Base-by-base conservation (phyloP, 2,329 filamentous ascomycete genomes). In the Neobulgaria alba region DNA sequence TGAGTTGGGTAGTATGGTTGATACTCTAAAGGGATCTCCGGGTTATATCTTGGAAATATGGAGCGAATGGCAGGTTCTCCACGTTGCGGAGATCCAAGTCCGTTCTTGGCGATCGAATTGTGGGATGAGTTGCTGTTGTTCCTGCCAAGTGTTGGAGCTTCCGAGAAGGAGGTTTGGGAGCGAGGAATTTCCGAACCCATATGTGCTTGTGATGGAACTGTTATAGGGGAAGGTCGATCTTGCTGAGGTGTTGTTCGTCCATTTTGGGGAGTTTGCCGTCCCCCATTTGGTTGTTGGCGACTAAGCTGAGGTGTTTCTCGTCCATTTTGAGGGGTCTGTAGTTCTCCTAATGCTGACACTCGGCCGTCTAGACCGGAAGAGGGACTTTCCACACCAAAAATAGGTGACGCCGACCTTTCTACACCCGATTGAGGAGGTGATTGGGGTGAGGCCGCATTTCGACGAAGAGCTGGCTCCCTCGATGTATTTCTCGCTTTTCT, bases 21-120 rank as follows among this genome's bases (percentile, higher is more conserved):
- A 42, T 77, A 74, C 41, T 77, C 69, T 3, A 86, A 69, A 4
- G 82, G 68, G 17, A 85, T 57, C 1, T 71, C 72, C 3, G 77
- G 79, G 54, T 89, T 79, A 57, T 87, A 88, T 20, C 73, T 71
- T 5, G 84, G 84, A 53, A 89, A 89, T 53, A 89, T 87, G 17
- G 83, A 88, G 21, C 75, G 72, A 52, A 84, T 70, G 0, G 71
- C 64, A 4, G 63, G 61, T 45, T 63, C 63, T 44, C 43, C 48
- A 32, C 49, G 50, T 23, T 41, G 46, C 15, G 49, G 46, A 14
- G 33, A 58, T 47, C 16, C 55, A 33, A 61, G 59, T 17, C 63
- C 18, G 54, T 56, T 12, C 17, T 79, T 78, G 37, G 72, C 71
- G 49, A 77, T 77, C 15, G 74, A 79, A 56, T 63, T 72, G 39